Evolutionary conservation across 208 protist genomes (phyloP), one percentile per base, ranked within the genome.

Genomic region (Porcisia hertigi): DNA sequence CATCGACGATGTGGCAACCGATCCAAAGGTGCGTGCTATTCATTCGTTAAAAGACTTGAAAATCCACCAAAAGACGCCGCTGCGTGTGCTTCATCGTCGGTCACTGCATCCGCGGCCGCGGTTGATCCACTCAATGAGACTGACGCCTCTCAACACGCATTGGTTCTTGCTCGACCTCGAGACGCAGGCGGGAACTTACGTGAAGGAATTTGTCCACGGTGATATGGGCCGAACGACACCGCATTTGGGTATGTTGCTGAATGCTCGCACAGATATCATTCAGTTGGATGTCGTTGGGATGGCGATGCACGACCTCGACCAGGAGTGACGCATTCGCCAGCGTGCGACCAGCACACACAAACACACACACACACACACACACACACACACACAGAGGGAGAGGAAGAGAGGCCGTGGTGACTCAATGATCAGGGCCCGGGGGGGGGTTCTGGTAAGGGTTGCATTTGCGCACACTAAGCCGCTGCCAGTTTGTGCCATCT

Each of bases 151-250:
- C 54, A 97, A 98, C 73, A 41, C 79, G 0, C 95, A 98, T 84
- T 98, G 91, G 90, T 88, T 96, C 49, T 18, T 98, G 59, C 77
- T 98, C 34, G 95, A 98, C 60, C 72, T 99, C 18, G 92, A 92
- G 76, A 98, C 97, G 2, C 88, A 96, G 80, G 97, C 98, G 1
- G 98, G 98, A 16, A 99, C 98, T 5, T 99, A 99, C 83, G 95
- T 99, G 69, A 99, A 99, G 85, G 98, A 99, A 89, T 99, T 99
- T 90, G 96, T 99, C 30, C 96, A 99, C 77, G 97, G 98, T 25
- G 98, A 99, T 77, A 88, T 98, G 76, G 98, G 98, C 20, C 87
- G 98, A 55, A 99, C 98, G 8, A 75, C 64, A 12, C 98, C 98
- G 30, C 88, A 87, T 72, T 67, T 99, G 18, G 92, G 92, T 23